Evolutionary conservation across 2,329 filamentous ascomycete genomes (phyloP).

Genomic region (Sporothrix inflata): DNA sequence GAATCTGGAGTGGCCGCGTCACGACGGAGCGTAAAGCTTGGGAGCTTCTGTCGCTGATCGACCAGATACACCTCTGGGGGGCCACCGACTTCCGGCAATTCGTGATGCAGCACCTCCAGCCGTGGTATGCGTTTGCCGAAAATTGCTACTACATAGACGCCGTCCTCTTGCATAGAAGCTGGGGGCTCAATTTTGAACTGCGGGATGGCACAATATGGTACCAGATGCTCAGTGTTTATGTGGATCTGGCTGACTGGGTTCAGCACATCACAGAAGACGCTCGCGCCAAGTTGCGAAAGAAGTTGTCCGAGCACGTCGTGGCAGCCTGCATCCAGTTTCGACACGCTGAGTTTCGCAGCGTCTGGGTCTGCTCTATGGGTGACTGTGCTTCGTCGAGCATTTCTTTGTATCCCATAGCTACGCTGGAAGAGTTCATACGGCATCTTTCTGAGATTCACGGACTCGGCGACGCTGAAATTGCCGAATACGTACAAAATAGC

Average conservation of each 20-base stretch:
- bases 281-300: constrained; percentile 6
- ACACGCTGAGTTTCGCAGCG: neutral
- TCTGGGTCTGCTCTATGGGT: constrained; percentile 4
- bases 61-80: constrained; percentile 17
- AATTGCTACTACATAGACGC: constrained; percentile 13
- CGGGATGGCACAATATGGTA: neutral
- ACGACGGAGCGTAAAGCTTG: constrained; percentile 13
- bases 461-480: constrained; percentile 6
- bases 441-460: constrained; percentile 12
- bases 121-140: constrained; percentile 11
- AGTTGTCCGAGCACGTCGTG: neutral
- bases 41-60: constrained; percentile 17
- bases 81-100: constrained; percentile 15
- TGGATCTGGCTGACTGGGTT: neutral
- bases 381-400: constrained; percentile 5
- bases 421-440: neutral
- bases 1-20: constrained; percentile 19
- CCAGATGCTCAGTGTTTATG: neutral
- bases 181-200: neutral
- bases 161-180: neutral
- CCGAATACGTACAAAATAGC: neutral
- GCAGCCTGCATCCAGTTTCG: neutral
- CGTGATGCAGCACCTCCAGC: constrained; percentile 11
- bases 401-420: neutral
- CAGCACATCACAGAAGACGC: constrained; percentile 13